Percentiles rank a stretch among this genome's conserved stretches.
phyloP scores from a whole-genome alignment of 2,329 filamentous ascomycete genomes.

The Sphaerostilbella broomeana region DNA sequence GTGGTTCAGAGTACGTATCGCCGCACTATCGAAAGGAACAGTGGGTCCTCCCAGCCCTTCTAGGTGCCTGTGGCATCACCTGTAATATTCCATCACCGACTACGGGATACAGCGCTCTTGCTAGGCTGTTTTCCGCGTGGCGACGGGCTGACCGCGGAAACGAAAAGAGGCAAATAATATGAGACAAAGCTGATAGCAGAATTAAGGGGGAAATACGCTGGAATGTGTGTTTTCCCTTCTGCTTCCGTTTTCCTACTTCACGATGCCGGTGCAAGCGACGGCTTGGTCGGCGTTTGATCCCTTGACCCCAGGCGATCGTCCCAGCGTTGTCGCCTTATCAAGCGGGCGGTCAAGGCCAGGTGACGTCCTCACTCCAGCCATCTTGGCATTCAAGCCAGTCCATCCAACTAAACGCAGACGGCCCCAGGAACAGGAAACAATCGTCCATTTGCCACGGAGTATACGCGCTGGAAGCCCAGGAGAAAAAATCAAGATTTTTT shows the following conservation, averaged over 20 bases:
- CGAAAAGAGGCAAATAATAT: conserved; percentile 31
- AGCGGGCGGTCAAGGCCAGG: conserved; percentile 5
- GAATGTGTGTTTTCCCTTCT: not conserved
- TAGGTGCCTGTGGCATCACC: too few species aligned
- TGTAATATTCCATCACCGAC: too few species aligned
- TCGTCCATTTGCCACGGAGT: not conserved
- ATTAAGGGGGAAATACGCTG: conserved; percentile 22
- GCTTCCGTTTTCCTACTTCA: not conserved
- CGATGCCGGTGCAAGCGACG: too few species aligned
- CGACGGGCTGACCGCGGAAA: not conserved
- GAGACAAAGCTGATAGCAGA: conserved; percentile 23
- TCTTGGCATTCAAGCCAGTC: not conserved
- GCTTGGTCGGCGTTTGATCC: not conserved
- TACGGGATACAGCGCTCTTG: too few species aligned
- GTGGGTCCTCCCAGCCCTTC: conserved; percentile 8
- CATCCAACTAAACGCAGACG: not conserved
- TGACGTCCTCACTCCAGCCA: conserved; percentile 4
- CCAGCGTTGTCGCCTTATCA: conserved; percentile 7
- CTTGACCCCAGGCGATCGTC: conserved; percentile 1
- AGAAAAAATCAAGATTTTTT: conserved; percentile 7
- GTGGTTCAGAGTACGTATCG: not conserved
- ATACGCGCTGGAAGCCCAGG: too few species aligned
- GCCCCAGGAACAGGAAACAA: conserved; percentile 7
- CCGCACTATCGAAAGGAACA: conserved; percentile 13
- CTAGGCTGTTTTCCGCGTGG: conserved; percentile 5